phyloP scores from a whole-genome alignment of 2,329 filamentous ascomycete genomes.

The Fusarium chlamydosporum region DNA sequence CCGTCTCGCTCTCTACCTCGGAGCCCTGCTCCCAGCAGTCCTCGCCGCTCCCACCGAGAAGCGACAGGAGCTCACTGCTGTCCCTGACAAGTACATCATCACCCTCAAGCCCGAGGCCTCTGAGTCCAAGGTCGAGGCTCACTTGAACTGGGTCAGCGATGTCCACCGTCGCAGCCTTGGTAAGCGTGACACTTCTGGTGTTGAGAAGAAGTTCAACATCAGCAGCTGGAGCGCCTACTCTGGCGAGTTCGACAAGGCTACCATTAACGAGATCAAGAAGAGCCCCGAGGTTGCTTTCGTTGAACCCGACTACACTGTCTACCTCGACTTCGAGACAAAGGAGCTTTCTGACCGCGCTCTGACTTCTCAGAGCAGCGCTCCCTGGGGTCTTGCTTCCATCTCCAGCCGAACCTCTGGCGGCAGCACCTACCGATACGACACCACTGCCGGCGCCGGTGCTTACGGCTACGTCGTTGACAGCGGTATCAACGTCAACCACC shows the following conservation, averaged over 20 bases:
- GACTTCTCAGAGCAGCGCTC: conserved; percentile 44
- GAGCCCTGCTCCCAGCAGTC: conserved; percentile 53
- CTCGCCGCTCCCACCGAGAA: conserved; percentile 50
- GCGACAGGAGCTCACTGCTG: conserved; percentile 23
- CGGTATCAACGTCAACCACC: conserved; percentile 68
- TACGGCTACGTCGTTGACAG: conserved; percentile 74
- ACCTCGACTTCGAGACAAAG: conserved; percentile 34
- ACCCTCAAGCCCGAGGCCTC: conserved; percentile 69
- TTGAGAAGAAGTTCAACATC: conserved; percentile 52
- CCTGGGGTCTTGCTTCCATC: conserved; percentile 49
- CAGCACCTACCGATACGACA: conserved; percentile 64
- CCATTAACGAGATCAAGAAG: conserved; percentile 58
- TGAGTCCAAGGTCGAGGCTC: conserved; percentile 60
- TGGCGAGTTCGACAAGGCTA: conserved; percentile 59
- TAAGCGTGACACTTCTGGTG: conserved; percentile 60
- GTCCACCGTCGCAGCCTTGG: conserved; percentile 67
- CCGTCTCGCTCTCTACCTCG: conserved; percentile 52
- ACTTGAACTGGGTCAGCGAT: conserved; percentile 64
- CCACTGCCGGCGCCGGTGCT: conserved; percentile 63
- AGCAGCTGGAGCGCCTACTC: conserved; percentile 58
- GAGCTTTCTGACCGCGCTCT: conserved; percentile 44
- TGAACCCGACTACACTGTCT: conserved; percentile 46
- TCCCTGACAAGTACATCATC: conserved; percentile 66
- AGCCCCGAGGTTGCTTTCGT: conserved; percentile 55
- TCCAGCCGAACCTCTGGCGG: conserved; percentile 49